phyloP scores from a whole-genome alignment of 352 stramenopile genomes.

The Phytophthora uliginosa region DNA sequence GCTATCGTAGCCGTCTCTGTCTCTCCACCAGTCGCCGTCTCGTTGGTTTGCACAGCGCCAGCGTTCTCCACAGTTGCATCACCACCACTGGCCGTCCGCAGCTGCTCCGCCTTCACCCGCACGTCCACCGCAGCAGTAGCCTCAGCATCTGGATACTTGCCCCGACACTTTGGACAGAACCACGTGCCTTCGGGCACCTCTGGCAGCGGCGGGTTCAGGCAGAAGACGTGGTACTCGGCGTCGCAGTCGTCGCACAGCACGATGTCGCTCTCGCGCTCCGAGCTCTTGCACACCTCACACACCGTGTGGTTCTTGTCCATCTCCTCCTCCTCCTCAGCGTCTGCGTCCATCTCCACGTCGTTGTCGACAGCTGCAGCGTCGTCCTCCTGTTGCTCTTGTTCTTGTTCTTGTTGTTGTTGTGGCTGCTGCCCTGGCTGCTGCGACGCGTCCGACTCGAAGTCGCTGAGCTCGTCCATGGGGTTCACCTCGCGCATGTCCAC shows the following conservation, averaged over 20 bases:
- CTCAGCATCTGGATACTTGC: slow-evolving; percentile 4
- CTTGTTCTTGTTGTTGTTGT: not conserved
- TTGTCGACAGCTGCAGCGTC: slow-evolving; percentile 9
- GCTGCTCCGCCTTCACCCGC: slow-evolving; percentile 34
- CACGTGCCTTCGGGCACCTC: slow-evolving; percentile 58
- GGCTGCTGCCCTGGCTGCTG: slow-evolving; percentile 4
- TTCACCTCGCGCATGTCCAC: slow-evolving; percentile 60
- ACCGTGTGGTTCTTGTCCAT: slow-evolving; percentile 28
- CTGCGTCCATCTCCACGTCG: slow-evolving; percentile 41
- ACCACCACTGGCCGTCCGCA: not conserved
- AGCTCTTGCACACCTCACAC: slow-evolving; percentile 57
- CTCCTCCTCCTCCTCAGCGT: slow-evolving; percentile 1
- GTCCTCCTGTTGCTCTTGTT: not conserved
- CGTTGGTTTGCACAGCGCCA: not conserved
- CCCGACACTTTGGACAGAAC: slow-evolving; percentile 63
- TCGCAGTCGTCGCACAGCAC: slow-evolving; percentile 72
- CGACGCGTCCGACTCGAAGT: slow-evolving; percentile 55
- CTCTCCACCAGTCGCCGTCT: not conserved
- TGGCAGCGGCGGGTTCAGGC: slow-evolving; percentile 57
- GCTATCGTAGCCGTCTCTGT: not conserved
- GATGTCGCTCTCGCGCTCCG: slow-evolving; percentile 49
- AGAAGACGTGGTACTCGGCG: slow-evolving; percentile 72
- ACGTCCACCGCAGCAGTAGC: slow-evolving; percentile 1
- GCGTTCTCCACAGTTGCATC: not conserved
- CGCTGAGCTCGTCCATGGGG: slow-evolving; percentile 70